These are phyloP conservation scores for Austroboletus niveus DNA, from an alignment of 1,284 basidiomycete genomes.

Conservation along the genomic window DNA sequence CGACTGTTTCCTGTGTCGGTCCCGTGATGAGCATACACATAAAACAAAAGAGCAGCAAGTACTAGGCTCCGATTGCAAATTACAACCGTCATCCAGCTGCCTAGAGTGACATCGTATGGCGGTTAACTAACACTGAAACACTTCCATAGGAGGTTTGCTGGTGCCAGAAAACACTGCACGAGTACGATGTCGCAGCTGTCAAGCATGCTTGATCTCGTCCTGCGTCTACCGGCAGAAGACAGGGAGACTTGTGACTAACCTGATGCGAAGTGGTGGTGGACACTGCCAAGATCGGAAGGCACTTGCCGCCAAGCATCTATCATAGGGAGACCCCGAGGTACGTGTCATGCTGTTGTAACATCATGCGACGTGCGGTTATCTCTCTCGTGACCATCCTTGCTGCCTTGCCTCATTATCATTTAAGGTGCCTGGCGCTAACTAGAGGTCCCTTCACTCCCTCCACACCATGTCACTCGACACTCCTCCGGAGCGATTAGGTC, in stretches of 20 bases:
- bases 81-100: constrained; percentile 28
- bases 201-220: constrained; percentile 26
- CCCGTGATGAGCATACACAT: background rate
- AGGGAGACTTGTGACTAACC: constrained; percentile 5
- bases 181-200: constrained; percentile 18
- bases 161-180: constrained; percentile 19
- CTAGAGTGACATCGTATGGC: constrained; percentile 6
- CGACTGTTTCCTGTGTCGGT: no score
- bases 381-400: no score
- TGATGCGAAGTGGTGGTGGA: background rate
- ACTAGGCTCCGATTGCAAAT: constrained; percentile 31
- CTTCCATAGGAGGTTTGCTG: constrained; percentile 2
- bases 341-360: no score
- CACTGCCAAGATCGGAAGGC: background rate
- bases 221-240: constrained; percentile 2
- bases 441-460: background rate
- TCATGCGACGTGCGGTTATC: no score
- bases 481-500: background rate
- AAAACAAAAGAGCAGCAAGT: background rate
- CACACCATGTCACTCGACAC: constrained; percentile 8
- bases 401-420: background rate
- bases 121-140: constrained; percentile 20
- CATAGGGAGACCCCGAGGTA: no score
- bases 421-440: background rate
- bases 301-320: constrained; percentile 4